Evolutionary conservation across 176 grass and related monocot species (phyloP).

Genomic region (Carex parvula): DNA sequence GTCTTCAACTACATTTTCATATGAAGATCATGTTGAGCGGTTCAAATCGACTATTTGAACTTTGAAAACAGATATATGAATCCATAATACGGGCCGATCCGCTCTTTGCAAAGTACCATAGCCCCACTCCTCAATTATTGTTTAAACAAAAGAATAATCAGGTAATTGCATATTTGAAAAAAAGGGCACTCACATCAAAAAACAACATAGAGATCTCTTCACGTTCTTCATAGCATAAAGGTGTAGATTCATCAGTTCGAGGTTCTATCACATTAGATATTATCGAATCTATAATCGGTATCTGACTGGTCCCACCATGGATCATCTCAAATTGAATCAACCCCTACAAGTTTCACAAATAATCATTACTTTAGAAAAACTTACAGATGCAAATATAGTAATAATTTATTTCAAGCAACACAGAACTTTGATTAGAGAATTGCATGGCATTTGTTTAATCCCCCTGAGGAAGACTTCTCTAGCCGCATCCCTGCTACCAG

Average conservation of each 20-base stretch:
- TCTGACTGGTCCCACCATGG: slow-evolving; percentile 60
- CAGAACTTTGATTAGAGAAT: slow-evolving; percentile 68
- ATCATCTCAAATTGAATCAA: slow-evolving; percentile 70
- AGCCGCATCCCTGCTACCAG: slow-evolving; percentile 59
- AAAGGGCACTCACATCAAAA: slow-evolving; percentile 65
- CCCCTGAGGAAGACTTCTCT: slow-evolving; percentile 63
- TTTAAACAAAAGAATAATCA: slow-evolving; percentile 6
- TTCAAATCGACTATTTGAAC: no score
- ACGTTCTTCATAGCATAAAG: slow-evolving; percentile 58
- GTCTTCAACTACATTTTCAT: no score
- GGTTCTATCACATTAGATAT: slow-evolving; percentile 61
- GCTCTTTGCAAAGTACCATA: no score
- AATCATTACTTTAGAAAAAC: background rate
- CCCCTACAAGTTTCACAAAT: slow-evolving; percentile 34
- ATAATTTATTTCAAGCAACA: background rate
- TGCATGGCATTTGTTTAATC: slow-evolving; percentile 64
- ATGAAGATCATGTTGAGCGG: no score
- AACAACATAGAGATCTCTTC: slow-evolving; percentile 80
- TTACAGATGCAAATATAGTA: background rate
- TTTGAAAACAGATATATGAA: no score
- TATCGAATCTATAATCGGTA: slow-evolving; percentile 68
- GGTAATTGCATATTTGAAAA: background rate
- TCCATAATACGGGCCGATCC: no score
- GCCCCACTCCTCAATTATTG: background rate
- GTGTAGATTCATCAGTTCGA: slow-evolving; percentile 50